A percentile compares a stretch with the other conserved stretches of the same genome.
These are phyloP conservation scores for Polytolypa hystricis DNA, from an alignment of 2,329 filamentous ascomycete genomes.

Conservation along the genomic window DNA sequence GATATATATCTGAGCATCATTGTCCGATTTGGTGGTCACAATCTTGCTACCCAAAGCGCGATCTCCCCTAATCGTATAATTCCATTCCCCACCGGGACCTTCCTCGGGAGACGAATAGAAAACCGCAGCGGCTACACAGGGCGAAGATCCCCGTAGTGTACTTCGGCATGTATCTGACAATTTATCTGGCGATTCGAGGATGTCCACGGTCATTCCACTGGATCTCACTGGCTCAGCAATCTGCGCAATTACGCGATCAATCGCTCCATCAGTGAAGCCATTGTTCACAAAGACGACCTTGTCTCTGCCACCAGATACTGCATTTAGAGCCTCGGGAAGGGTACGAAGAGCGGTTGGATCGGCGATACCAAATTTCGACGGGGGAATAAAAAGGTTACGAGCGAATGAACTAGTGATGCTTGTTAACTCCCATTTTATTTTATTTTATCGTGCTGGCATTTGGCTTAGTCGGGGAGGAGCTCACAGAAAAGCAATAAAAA, in stretches of 20 bases:
- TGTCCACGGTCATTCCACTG: slow-evolving; percentile 27
- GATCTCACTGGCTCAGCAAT: slow-evolving; percentile 48
- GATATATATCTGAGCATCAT: slow-evolving; percentile 66
- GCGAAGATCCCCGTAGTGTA: slow-evolving; percentile 54
- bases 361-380: slow-evolving; percentile 64
- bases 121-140: slow-evolving; percentile 61
- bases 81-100: slow-evolving; percentile 59
- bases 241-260: slow-evolving; percentile 57
- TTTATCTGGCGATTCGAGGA: slow-evolving; percentile 25
- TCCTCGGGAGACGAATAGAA: slow-evolving; percentile 67
- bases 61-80: slow-evolving; percentile 74
- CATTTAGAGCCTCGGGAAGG: slow-evolving; percentile 51
- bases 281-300: slow-evolving; percentile 72
- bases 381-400: slow-evolving; percentile 72
- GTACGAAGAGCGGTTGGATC: slow-evolving; percentile 49
- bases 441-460: too few species aligned
- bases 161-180: slow-evolving; percentile 54
- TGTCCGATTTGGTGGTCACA: slow-evolving; percentile 45
- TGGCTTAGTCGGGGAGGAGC: slow-evolving; percentile 9
- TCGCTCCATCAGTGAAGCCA: slow-evolving; percentile 56
- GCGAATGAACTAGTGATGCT: slow-evolving; percentile 52
- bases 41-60: slow-evolving; percentile 56
- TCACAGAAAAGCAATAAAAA: slow-evolving; percentile 39
- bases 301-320: slow-evolving; percentile 48
- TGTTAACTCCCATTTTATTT: slow-evolving; percentile 5